phyloP scores from a whole-genome alignment of 352 stramenopile species.

The Phytopythium sindhum region DNA sequence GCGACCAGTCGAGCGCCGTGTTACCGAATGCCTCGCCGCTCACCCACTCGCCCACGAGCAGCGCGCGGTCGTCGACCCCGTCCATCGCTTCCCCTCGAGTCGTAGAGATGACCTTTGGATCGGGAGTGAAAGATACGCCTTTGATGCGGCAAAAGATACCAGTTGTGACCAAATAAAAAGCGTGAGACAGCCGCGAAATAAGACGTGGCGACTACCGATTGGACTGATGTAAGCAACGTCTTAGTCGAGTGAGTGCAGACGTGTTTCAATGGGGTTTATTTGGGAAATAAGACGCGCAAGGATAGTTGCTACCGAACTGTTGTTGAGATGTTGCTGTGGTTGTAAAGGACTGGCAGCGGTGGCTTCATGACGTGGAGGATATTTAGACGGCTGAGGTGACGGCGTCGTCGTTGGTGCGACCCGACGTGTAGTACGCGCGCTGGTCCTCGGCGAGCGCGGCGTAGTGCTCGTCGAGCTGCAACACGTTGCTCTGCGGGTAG shows the following conservation, averaged over 20 bases:
- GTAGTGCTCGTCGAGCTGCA: slow-evolving; percentile 74
- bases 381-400: slow-evolving; percentile 22
- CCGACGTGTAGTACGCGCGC: slow-evolving; percentile 45
- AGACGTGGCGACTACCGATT: no score
- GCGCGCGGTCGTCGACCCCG: not conserved
- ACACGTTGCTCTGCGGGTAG: slow-evolving; percentile 51
- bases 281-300: not conserved
- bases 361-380: slow-evolving; percentile 10
- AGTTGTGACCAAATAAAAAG: no score
- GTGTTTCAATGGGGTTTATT: not conserved
- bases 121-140: not conserved
- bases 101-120: not conserved
- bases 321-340: not conserved
- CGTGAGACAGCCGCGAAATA: no score
- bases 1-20: slow-evolving; percentile 70
- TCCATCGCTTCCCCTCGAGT: slow-evolving; percentile 2
- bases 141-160: no score
- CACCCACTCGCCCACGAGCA: slow-evolving; percentile 40
- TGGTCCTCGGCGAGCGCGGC: slow-evolving; percentile 64
- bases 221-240: no score
- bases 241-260: no score
- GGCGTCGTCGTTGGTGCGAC: slow-evolving; percentile 14
- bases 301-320: not conserved
- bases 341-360: not conserved
- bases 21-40: slow-evolving; percentile 79